Conservation (phyloP, 2,329 filamentous ascomycete species). For the Diaporthe longicolla region DNA sequence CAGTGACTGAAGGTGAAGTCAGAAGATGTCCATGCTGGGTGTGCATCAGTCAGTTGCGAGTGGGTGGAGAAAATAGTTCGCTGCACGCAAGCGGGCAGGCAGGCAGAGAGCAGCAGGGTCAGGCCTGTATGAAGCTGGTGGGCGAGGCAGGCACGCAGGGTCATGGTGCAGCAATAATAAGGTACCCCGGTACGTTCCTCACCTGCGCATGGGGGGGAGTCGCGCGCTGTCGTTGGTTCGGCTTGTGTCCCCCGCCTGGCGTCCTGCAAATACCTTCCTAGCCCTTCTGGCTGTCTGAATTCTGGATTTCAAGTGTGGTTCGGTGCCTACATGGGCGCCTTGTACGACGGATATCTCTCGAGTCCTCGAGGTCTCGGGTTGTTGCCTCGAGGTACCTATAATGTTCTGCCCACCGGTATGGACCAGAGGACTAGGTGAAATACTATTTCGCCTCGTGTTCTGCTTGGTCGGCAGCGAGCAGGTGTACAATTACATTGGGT, state of each 20-base stretch:
- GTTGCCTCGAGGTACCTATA: neutral
- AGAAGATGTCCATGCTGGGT: conserved; percentile 15
- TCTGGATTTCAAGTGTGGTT: neutral
- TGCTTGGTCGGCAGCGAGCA: neutral
- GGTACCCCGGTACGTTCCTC: conserved; percentile 5
- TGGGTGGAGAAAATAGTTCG: conserved; percentile 34
- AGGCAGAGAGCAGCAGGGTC: neutral
- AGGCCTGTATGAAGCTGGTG: conserved; percentile 5
- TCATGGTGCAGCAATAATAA: conserved; percentile 13
- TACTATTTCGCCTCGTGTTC: neutral
- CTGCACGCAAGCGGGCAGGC: conserved; percentile 1
- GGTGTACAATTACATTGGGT: conserved; percentile 8
- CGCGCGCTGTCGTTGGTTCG: neutral
- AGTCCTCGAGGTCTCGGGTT: neutral
- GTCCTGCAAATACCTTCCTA: conserved; percentile 28
- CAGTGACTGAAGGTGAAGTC: conserved; percentile 23
- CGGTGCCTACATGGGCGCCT: no score
- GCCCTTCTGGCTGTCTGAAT: neutral
- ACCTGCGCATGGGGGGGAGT: neutral
- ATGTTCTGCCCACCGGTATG: neutral
- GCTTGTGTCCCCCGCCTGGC: conserved; percentile 30
- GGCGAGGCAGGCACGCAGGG: conserved; percentile 25
- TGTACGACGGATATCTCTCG: neutral
- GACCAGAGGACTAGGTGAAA: neutral
- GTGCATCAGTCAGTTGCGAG: conserved; percentile 28